Evolutionary conservation across 768 basidiomycete species (phyloP).

Genomic region (Postia placenta): DNA sequence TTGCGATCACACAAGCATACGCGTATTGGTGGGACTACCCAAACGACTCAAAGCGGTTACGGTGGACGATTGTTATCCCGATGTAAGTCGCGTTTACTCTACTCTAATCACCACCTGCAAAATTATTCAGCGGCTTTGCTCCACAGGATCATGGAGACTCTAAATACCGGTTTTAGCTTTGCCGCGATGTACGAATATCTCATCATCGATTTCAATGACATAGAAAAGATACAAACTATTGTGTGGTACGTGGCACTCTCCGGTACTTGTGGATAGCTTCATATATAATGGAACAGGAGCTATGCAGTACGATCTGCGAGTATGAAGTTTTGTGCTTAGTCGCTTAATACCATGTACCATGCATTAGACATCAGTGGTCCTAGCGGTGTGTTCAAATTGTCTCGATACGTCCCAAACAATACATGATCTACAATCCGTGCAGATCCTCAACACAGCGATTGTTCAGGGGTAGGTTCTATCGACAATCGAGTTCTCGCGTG

Average conservation of each 20-base stretch:
- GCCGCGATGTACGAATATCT: slow-evolving; percentile 4
- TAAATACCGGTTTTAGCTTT: slow-evolving; percentile 1
- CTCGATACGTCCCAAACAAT: not conserved
- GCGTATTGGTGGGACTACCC: not conserved
- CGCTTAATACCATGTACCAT: not conserved
- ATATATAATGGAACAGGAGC: not conserved
- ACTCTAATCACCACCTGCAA: not conserved
- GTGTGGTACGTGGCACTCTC: slow-evolving; percentile 8
- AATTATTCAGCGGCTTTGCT: not conserved
- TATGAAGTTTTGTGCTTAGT: not conserved
- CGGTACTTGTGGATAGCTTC: not conserved
- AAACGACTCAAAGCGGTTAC: not conserved
- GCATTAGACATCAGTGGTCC: not conserved
- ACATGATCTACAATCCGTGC: not conserved
- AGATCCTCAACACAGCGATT: slow-evolving; percentile 1
- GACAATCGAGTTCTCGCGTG: not conserved
- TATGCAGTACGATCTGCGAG: too few relatives aligned
- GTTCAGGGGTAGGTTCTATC: slow-evolving; percentile 3
- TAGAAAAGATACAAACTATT: not conserved
- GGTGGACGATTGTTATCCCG: not conserved
- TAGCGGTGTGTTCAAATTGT: not conserved
- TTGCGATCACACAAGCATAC: not conserved
- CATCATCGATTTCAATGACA: slow-evolving; percentile 3
- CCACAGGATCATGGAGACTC: slow-evolving; percentile 2
- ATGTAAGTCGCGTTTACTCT: not conserved